These are phyloP conservation scores for Neoarthrinium moseri DNA, from an alignment of 2,329 filamentous ascomycete species.

Conservation along the genomic window DNA sequence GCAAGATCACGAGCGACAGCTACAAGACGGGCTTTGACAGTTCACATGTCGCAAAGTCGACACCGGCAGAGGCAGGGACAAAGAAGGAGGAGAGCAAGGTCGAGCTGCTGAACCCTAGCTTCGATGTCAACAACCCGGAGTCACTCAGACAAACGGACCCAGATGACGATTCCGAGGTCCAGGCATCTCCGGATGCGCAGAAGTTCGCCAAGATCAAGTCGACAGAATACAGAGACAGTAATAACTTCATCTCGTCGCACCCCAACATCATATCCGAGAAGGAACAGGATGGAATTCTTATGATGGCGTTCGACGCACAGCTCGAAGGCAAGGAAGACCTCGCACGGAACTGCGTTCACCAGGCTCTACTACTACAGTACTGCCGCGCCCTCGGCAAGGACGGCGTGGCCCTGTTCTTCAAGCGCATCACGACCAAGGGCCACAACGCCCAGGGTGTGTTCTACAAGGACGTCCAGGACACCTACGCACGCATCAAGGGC, in stretches of 20 bases:
- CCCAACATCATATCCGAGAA: conserved; percentile 77
- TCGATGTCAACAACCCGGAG: conserved; percentile 31
- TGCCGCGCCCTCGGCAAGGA: conserved; percentile 86
- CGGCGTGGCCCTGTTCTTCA: conserved; percentile 91
- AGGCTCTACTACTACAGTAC: conserved; percentile 90
- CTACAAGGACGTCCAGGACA: conserved; percentile 86
- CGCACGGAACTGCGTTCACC: conserved; percentile 85
- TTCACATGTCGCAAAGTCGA: conserved; percentile 62
- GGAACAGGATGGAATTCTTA: conserved; percentile 86
- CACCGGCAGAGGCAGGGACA: conserved; percentile 33
- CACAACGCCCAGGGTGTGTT: conserved; percentile 92
- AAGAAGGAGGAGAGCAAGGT: conserved; percentile 52
- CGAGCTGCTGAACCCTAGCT: conserved; percentile 75
- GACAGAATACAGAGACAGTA: conserved; percentile 69
- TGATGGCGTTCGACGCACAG: conserved; percentile 88
- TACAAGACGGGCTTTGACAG: conserved; percentile 89
- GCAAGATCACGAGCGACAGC: conserved; percentile 91
- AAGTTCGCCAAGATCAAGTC: conserved; percentile 77
- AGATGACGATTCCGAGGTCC: conserved; percentile 70
- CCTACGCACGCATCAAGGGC: conserved; percentile 77
- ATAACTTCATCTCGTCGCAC: conserved; percentile 77
- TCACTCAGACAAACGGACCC: conserved; percentile 17
- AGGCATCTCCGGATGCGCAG: conserved; percentile 75
- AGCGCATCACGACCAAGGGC: conserved; percentile 83
- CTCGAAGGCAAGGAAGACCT: conserved; percentile 74